Base-by-base conservation (phyloP, 139 green algal species). In the Auxenochlorella pyrenoidosa region DNA sequence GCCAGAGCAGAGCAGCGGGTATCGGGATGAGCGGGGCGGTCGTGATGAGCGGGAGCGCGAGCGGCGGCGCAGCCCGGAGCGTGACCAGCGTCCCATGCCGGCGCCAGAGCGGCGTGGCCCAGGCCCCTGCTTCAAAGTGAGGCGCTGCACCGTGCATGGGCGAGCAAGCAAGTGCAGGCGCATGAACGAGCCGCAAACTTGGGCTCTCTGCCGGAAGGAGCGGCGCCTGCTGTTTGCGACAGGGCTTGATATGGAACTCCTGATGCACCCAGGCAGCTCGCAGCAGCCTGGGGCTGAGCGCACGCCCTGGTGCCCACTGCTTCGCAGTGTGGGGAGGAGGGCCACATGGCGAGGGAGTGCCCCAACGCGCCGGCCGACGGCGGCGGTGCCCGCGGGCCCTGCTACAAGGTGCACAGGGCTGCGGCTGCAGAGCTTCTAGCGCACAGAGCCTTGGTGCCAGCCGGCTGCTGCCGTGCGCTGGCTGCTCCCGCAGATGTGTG, bases 51-150 rank as follows among this genome's bases (percentile, higher is more conserved):
- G 43, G 0, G 2, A 70, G n/a, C 47, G 54, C 3, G 73, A 54
- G 26, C 6, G 18, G 51, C 77, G 77, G 51, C 51, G 77, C 79
- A 84, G 79, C 80, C 15, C 22, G 60, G 80, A 85, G 40, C 80
- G 80, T 15, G 80, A 85, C 24, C 60, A 85, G 80, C 80, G 30
- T 28, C 21, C 60, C 8, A 60, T 60, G 63, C 28, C 80, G 4
- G 34, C 80, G 21, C 80, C 80, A 10, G n/a, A 34, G 40, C 80
- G 40, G 40, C 80, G 63, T 13, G 60, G 38, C 12, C 80, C 80
- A 5, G 80, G 80, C 4, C 40, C 80, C 15, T 85, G 80, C 80
- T 85, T 85, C 60, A 85, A 76, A 59, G 79, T 58, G 41, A 13
- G 47, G 15, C 30, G 75, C 68, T 41, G 3, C 32, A 32, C 65